phyloP scores from a whole-genome alignment of 2,329 filamentous ascomycete species.

The Claviceps sp. region DNA sequence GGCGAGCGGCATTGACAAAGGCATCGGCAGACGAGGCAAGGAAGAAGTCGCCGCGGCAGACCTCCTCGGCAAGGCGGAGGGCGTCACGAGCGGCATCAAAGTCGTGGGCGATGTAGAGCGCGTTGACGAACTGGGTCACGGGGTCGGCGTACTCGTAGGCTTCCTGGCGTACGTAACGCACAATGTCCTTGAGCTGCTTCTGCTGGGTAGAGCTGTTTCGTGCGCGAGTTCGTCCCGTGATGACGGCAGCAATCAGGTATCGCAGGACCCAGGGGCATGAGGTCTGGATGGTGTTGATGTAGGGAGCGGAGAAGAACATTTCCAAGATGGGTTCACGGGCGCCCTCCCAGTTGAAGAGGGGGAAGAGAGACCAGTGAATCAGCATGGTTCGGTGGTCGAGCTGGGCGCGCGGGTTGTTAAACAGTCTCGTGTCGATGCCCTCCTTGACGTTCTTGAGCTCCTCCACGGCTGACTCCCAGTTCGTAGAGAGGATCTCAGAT shows the following conservation, averaged over 20 bases:
- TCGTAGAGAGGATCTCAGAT: conserved; percentile 84
- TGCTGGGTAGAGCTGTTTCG: conserved; percentile 82
- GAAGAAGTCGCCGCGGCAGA: conserved; percentile 93
- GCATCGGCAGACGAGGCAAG: conserved; percentile 68
- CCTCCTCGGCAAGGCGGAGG: conserved; percentile 74
- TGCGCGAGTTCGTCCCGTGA: conserved; percentile 72
- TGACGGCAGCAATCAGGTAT: conserved; percentile 86
- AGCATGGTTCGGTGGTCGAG: conserved; percentile 94
- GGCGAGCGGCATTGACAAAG: conserved; percentile 87
- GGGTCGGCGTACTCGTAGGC: conserved; percentile 95
- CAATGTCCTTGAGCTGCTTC: conserved; percentile 96
- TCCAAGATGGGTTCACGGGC: conserved; percentile 86
- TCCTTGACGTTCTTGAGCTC: conserved; percentile 85
- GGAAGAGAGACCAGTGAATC: conserved; percentile 97
- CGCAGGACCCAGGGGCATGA: conserved; percentile 92
- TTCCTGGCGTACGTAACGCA: conserved; percentile 92
- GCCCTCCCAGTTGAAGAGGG: conserved; percentile 93
- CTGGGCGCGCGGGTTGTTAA: conserved; percentile 91
- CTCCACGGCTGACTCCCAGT: conserved; percentile 89
- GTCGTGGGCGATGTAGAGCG: conserved; percentile 73
- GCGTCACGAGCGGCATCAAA: conserved; percentile 93
- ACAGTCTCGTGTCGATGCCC: conserved; percentile 83
- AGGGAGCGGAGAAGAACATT: conserved; percentile 90
- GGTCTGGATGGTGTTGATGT: conserved; percentile 99
- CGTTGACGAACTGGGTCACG: conserved; percentile 90